Evolutionary conservation across 768 basidiomycete species (phyloP).

Genomic region (Suillus weaverae): DNA sequence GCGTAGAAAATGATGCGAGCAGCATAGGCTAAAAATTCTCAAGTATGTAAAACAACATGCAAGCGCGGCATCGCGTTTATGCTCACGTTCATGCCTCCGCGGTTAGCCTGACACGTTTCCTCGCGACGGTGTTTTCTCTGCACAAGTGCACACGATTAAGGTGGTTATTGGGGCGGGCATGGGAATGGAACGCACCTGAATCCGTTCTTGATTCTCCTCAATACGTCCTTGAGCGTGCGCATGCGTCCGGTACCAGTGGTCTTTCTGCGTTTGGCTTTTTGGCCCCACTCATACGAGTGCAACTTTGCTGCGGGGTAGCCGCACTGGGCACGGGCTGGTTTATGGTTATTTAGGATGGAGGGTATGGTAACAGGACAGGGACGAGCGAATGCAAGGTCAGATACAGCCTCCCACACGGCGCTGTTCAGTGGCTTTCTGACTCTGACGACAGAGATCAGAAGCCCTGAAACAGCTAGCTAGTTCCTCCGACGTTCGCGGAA

Average conservation of each 20-base stretch:
- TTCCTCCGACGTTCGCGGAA: slow-evolving; percentile 51
- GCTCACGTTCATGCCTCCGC: slow-evolving; percentile 47
- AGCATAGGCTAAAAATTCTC: slow-evolving; percentile 13
- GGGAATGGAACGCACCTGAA: slow-evolving; percentile 63
- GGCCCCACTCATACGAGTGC: slow-evolving; percentile 96
- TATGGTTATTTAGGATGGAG: no score
- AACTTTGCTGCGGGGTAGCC: slow-evolving; percentile 96
- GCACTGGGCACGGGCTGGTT: slow-evolving; percentile 85
- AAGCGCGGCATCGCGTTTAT: neutral
- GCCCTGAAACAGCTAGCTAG: slow-evolving; percentile 50
- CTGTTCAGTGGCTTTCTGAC: slow-evolving; percentile 46
- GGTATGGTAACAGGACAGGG: no score
- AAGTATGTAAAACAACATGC: slow-evolving; percentile 18
- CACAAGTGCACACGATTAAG: slow-evolving; percentile 1
- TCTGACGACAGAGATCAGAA: slow-evolving; percentile 42
- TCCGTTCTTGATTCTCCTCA: slow-evolving; percentile 97
- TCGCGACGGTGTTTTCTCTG: slow-evolving; percentile 90
- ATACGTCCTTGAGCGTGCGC: slow-evolving; percentile 89
- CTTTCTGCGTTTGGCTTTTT: slow-evolving; percentile 99
- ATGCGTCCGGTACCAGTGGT: slow-evolving; percentile 98
- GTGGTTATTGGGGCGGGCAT: neutral
- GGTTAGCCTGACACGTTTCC: slow-evolving; percentile 70
- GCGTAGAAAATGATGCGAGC: slow-evolving; percentile 5
- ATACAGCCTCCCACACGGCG: no score
- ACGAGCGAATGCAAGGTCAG: no score